Conservation (phyloP, 1,284 basidiomycete genomes). For the Cutaneotrichosporon sp. region DNA sequence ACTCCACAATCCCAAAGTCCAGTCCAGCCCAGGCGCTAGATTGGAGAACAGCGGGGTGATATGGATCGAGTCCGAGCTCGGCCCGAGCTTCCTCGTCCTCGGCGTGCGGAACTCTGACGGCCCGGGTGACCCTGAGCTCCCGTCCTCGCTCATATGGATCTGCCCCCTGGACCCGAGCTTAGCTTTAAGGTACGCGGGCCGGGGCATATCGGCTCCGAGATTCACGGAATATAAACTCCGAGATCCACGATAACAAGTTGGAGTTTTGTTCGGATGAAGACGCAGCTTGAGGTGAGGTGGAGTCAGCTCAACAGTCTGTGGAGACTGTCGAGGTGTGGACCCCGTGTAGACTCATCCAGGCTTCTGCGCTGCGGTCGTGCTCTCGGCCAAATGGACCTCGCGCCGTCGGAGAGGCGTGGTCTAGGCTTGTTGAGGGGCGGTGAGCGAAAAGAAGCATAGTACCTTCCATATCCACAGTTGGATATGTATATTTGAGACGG, state of each 20-base stretch:
- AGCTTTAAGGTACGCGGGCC: conserved; percentile 1
- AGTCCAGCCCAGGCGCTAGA: not conserved
- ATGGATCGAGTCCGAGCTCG: not conserved
- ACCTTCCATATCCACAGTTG: no score
- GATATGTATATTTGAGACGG: no score
- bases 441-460: no score
- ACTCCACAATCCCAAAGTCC: no score
- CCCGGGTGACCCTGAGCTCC: not conserved
- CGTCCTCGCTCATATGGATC: not conserved
- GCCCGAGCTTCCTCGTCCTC: not conserved
- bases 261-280: not conserved
- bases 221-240: no score
- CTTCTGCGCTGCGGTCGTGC: not conserved
- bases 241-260: not conserved
- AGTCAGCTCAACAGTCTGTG: no score
- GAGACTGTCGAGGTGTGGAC: not conserved
- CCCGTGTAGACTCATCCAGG: not conserved
- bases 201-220: not conserved
- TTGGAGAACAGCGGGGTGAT: not conserved
- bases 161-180: conserved; percentile 1
- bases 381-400: not conserved
- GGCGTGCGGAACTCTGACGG: not conserved
- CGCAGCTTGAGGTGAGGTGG: no score
- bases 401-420: not conserved
- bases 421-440: not conserved